phyloP scores from a whole-genome alignment of 1,139 yeast genomes.

The Saccharomycopsis hybrid region DNA sequence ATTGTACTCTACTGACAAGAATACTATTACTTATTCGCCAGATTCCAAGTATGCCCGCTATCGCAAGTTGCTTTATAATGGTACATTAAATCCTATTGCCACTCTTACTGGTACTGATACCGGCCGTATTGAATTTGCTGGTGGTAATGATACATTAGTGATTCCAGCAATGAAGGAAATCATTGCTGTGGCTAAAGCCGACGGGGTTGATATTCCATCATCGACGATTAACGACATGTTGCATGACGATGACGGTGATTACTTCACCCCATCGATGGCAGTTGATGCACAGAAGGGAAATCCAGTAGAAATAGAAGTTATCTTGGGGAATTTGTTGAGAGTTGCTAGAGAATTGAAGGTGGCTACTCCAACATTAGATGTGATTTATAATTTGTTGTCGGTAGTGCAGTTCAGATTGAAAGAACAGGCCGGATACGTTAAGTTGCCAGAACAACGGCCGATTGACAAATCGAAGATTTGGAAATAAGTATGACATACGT shows the following conservation, averaged over 20 bases:
- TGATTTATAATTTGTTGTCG: slow-evolving; percentile 34
- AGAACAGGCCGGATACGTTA: slow-evolving; percentile 34
- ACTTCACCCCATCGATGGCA: slow-evolving; percentile 52
- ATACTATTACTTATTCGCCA: slow-evolving; percentile 32
- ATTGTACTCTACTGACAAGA: slow-evolving; percentile 35
- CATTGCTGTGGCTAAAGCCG: slow-evolving; percentile 44
- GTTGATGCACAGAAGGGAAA: slow-evolving; percentile 47
- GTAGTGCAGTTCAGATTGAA: slow-evolving; percentile 38
- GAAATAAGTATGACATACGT: slow-evolving; percentile 14
- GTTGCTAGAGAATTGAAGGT: slow-evolving; percentile 42
- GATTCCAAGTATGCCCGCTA: slow-evolving; percentile 45
- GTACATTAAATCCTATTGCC: slow-evolving; percentile 44
- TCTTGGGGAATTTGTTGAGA: slow-evolving; percentile 46
- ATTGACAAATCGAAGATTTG: slow-evolving; percentile 16
- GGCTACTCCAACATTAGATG: slow-evolving; percentile 37
- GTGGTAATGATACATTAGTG: slow-evolving; percentile 38
- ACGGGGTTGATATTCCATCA: slow-evolving; percentile 40
- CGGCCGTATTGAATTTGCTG: slow-evolving; percentile 38
- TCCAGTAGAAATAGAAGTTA: slow-evolving; percentile 48
- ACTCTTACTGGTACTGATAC: slow-evolving; percentile 39
- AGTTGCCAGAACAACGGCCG: slow-evolving; percentile 28
- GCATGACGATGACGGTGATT: slow-evolving; percentile 49
- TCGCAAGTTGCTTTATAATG: slow-evolving; percentile 49
- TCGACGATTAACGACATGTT: slow-evolving; percentile 33
- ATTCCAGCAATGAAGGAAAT: slow-evolving; percentile 49